Percentiles rank a stretch among this genome's conserved stretches.
Evolutionary conservation across 495 filamentous ascomycete genomes (phyloP).

Genomic region (Pseudoneurospora amorphoporcata): DNA sequence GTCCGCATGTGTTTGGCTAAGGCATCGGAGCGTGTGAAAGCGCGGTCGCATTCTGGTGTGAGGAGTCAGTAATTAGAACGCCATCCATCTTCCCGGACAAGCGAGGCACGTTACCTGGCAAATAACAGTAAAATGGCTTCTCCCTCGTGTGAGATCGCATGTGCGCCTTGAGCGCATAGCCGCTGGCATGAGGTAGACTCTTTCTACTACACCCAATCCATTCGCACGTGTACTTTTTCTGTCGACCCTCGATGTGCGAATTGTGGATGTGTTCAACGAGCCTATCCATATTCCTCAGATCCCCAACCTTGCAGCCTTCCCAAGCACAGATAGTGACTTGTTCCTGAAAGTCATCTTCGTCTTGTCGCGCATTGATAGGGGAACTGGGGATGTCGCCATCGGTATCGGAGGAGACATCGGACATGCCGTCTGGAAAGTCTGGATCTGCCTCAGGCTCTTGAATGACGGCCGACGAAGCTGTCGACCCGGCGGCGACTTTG

Average conservation of each 20-base stretch:
- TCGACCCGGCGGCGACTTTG: slow-evolving; percentile 34
- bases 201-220: slow-evolving; percentile 85
- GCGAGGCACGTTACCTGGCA: slow-evolving; percentile 58
- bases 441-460: slow-evolving; percentile 30
- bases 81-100: background rate
- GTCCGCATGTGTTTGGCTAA: slow-evolving; percentile 98
- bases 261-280: slow-evolving; percentile 89
- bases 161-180: slow-evolving; percentile 89
- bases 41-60: slow-evolving; percentile 80
- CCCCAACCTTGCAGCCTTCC: slow-evolving; percentile 73
- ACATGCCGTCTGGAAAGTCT: slow-evolving; percentile 31
- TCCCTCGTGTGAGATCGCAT: slow-evolving; percentile 97
- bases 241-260: slow-evolving; percentile 74
- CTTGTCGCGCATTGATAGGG: slow-evolving; percentile 49
- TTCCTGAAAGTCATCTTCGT: slow-evolving; percentile 76
- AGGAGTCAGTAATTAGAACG: background rate
- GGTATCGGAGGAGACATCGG: slow-evolving; percentile 76
- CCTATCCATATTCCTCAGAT: slow-evolving; percentile 85
- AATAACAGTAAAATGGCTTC: slow-evolving; percentile 92
- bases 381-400: slow-evolving; percentile 73
- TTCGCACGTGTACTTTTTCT: slow-evolving; percentile 75
- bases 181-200: slow-evolving; percentile 83
- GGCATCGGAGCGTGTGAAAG: slow-evolving; percentile 93
- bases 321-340: slow-evolving; percentile 85
- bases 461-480: slow-evolving; percentile 34